Evolutionary conservation across 1,139 yeast species (phyloP), one percentile per base, ranked within the genome.

Genomic region (Sugiyamaella novakii): DNA sequence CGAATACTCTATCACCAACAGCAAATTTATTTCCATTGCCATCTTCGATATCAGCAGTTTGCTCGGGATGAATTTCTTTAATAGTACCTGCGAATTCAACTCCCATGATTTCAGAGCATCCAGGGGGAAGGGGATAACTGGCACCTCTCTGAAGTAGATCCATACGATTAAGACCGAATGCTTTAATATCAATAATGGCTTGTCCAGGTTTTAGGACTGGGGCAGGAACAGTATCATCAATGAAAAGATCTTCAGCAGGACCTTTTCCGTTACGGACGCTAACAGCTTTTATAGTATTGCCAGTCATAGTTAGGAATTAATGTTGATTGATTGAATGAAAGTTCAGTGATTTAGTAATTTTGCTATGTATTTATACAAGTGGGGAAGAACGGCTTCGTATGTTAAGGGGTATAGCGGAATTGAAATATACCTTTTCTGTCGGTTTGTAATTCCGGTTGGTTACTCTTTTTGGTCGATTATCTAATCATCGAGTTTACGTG

Each of bases 61-160:
- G 46, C 14, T 47, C 52, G 1, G 47, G 50, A 19, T 55, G 58
- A 5, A 57, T 38, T 29, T 56, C 50, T 11, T 38, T 59, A 28
- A 69, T 55, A 7, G 50, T 47, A 10, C 73, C 73, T 14, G 70
- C 54, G 49, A 68, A 69, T 50, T 68, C 73, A 3, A 65, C 68
- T 7, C 73, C 73, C 12, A 68, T 55, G 17, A 62, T 64, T 17
- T 52, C 39, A 8, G 66, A 54, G 5, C 65, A 65, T 10, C 60
- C 59, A 1, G 65, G 60, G 6, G 70, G 70, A 5, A 62, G 52
- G 11, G 68, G 63, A 43, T 65, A 63, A 31, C 25, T 4, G 25
- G 61, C 65, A 15, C 53, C 50, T 7, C 69, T 58, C 46, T 67
- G 69, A 21, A 52, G 27, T 5, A 66, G 41, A 52, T 69, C 73